These are phyloP conservation scores for Leccinum disarticulatum DNA, from an alignment of 768 basidiomycete species.

Conservation along the genomic window DNA sequence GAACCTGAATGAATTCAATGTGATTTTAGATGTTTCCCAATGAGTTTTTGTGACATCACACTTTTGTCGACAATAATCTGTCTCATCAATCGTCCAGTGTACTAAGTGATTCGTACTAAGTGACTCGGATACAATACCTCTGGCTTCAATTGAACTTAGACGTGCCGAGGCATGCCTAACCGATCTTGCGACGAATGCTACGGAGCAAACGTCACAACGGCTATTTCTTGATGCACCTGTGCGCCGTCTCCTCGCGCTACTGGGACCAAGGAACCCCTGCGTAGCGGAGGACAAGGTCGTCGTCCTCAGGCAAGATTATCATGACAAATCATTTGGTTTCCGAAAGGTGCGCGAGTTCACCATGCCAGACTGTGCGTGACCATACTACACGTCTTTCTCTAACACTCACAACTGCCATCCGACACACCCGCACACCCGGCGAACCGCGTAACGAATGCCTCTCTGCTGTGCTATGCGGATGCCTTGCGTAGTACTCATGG, in stretches of 20 bases:
- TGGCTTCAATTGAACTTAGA: no score
- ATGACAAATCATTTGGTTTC: constrained; percentile 81
- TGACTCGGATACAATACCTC: no score
- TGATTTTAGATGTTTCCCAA: no score
- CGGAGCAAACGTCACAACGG: no score
- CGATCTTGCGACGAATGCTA: no score
- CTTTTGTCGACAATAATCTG: no score
- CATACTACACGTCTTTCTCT: background rate
- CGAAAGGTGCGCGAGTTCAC: constrained; percentile 60
- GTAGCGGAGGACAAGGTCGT: constrained; percentile 17
- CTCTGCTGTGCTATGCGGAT: constrained; percentile 86
- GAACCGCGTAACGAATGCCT: constrained; percentile 70
- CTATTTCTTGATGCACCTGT: constrained; percentile 7
- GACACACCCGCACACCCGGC: constrained; percentile 64
- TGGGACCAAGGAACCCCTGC: background rate
- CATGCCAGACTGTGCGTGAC: constrained; percentile 68
- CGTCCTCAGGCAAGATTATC: constrained; percentile 45
- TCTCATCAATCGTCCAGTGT: no score
- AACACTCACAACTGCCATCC: constrained; percentile 25
- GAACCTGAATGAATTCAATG: no score
- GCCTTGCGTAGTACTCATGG: constrained; percentile 75
- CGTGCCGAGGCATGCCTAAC: no score
- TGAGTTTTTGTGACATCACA: no score
- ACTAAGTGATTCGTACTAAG: no score
- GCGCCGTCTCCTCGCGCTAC: constrained; percentile 11